Percentiles rank a stretch among this genome's conserved stretches.
Evolutionary conservation across 495 filamentous ascomycete species (phyloP).

Genomic region (Penicillium odoratum): DNA sequence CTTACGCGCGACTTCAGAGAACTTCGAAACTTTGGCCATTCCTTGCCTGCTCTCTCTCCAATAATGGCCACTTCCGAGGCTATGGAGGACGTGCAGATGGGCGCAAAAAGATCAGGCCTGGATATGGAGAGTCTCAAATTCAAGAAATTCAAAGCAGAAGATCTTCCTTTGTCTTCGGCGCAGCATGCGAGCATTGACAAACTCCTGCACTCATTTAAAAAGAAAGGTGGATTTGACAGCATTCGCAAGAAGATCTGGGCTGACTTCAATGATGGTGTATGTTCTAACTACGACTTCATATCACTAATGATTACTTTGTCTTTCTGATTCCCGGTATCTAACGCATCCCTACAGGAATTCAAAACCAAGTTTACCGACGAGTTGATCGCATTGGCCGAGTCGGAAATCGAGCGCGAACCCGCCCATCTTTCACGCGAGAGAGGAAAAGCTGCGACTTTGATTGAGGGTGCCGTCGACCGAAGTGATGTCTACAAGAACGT

Average conservation of each 20-base stretch:
- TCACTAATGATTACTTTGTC: background rate
- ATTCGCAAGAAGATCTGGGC: conserved; percentile 80
- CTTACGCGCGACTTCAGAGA: conserved; percentile 22
- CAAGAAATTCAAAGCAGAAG: conserved; percentile 80
- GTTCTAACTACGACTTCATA: conserved; percentile 21
- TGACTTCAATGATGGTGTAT: conserved; percentile 74
- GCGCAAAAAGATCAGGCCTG: conserved; percentile 27
- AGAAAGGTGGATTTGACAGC: conserved; percentile 86
- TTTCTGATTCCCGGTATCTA: conserved; percentile 10
- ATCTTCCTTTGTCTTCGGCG: conserved; percentile 71
- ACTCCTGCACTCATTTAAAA: conserved; percentile 80
- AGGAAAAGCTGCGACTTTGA: conserved; percentile 75
- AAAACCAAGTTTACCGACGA: conserved; percentile 65
- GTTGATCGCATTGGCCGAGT: conserved; percentile 70
- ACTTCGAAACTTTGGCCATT: background rate
- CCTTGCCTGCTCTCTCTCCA: conserved; percentile 14
- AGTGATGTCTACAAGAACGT: conserved; percentile 77
- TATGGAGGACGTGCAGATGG: conserved; percentile 29
- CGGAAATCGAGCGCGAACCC: conserved; percentile 80
- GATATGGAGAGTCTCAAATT: conserved; percentile 44
- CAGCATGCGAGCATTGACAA: conserved; percentile 75
- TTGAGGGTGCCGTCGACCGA: conserved; percentile 84
- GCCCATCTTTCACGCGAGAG: conserved; percentile 73
- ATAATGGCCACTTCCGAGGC: conserved; percentile 47
- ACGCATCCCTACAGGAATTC: conserved; percentile 54